A percentile compares a stretch with the other conserved stretches of the same genome.
phyloP scores from a whole-genome alignment of 352 stramenopile species.

The Pythium insidiosum region DNA sequence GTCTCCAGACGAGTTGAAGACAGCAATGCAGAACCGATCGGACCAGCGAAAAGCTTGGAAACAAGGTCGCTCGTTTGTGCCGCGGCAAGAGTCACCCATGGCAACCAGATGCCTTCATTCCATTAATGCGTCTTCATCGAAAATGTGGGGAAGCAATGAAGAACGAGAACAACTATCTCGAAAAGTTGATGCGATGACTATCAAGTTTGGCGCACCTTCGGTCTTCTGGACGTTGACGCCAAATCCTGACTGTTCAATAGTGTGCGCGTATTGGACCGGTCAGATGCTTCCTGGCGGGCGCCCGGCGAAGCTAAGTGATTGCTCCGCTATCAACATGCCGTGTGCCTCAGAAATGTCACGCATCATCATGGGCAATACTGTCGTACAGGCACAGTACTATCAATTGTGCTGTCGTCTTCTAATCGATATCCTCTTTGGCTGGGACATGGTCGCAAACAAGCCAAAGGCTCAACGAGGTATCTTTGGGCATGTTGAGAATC shows the following conservation, averaged over 20 bases:
- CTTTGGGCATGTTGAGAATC: conserved; percentile 7
- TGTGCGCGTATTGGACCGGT: conserved; percentile 9
- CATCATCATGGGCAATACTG: too few relatives aligned
- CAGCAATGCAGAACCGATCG: not conserved
- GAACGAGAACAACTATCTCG: conserved; percentile 3
- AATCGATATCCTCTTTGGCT: too few relatives aligned
- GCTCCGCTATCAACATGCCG: too few relatives aligned
- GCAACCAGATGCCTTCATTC: too few relatives aligned
- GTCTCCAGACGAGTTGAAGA: conserved; percentile 3
- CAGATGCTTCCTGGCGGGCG: conserved; percentile 1
- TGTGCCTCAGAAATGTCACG: too few relatives aligned
- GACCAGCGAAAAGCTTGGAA: too few relatives aligned
- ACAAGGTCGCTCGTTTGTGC: too few relatives aligned
- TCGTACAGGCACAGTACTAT: too few relatives aligned
- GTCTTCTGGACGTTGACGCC: conserved; percentile 19
- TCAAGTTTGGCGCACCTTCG: conserved; percentile 5
- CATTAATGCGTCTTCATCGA: conserved; percentile 2
- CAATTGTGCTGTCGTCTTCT: too few relatives aligned
- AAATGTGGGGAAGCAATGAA: conserved; percentile 18
- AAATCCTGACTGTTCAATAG: conserved; percentile 11
- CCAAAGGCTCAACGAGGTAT: conserved; percentile 7
- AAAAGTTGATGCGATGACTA: conserved; percentile 9
- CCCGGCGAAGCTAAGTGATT: too few relatives aligned
- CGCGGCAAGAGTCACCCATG: too few relatives aligned
- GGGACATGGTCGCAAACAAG: conserved; percentile 1